A percentile compares a stretch with the other conserved stretches of the same genome.
Conservation (phyloP, 805 yeast species). For the Cyberlindnera euphorbiiphila region DNA sequence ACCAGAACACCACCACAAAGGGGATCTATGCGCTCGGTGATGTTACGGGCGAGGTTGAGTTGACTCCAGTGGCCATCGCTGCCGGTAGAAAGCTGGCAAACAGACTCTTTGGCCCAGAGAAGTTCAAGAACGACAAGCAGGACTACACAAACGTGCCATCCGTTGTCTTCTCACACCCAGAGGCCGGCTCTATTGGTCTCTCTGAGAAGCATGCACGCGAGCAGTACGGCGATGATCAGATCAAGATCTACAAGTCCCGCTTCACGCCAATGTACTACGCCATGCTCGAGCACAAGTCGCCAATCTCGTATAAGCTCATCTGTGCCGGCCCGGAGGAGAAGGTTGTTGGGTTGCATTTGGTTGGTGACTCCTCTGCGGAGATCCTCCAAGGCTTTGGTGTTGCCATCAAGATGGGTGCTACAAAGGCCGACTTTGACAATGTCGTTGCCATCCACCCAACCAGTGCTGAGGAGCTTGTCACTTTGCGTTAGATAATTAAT, state of each 20-base stretch:
- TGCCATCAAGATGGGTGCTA: constrained; percentile 98
- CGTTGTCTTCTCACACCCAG: constrained; percentile 98
- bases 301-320: constrained; percentile 82
- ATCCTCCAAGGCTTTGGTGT: constrained; percentile 98
- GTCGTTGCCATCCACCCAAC: constrained; percentile 99
- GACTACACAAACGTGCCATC: constrained; percentile 88
- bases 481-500: constrained; percentile 35
- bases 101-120: constrained; percentile 81
- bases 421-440: constrained; percentile 90
- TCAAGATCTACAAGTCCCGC: constrained; percentile 77
- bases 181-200: constrained; percentile 91
- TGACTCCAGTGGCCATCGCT: constrained; percentile 98
- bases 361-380: constrained; percentile 89
- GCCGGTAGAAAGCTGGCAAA: constrained; percentile 94
- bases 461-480: constrained; percentile 95
- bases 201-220: constrained; percentile 73
- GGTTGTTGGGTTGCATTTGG: constrained; percentile 91
- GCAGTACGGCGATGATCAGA: constrained; percentile 72
- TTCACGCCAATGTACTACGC: constrained; percentile 94
- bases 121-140: constrained; percentile 69
- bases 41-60: constrained; percentile 86
- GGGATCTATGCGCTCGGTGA: constrained; percentile 88
- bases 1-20: constrained; percentile 71
- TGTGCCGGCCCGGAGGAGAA: constrained; percentile 79
- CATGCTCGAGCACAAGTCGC: constrained; percentile 72